Conservation (phyloP, 2,329 filamentous ascomycete genomes). For the Trichophaea hybrida region DNA sequence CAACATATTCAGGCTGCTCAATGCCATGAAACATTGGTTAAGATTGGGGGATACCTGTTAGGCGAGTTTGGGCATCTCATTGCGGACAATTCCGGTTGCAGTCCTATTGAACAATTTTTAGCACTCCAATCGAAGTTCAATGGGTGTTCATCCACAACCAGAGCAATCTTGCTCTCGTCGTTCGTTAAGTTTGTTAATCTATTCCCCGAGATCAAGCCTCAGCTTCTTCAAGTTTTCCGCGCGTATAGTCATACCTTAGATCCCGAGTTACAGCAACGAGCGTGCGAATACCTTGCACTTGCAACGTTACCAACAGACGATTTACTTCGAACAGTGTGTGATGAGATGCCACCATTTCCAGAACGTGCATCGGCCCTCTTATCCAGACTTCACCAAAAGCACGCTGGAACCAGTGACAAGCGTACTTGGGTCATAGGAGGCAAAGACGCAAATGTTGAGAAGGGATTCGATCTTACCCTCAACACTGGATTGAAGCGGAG, state of each 20-base stretch:
- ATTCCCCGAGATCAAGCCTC: slow-evolving; percentile 95
- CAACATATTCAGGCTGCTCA: slow-evolving; percentile 85
- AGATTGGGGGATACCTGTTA: slow-evolving; percentile 90
- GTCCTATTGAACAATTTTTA: slow-evolving; percentile 92
- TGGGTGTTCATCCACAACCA: slow-evolving; percentile 72
- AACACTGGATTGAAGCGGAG: slow-evolving; percentile 71
- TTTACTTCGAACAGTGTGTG: slow-evolving; percentile 79
- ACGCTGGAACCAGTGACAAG: slow-evolving; percentile 82
- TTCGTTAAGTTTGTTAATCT: slow-evolving; percentile 98
- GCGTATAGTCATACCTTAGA: slow-evolving; percentile 90
- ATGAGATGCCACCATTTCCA: slow-evolving; percentile 98
- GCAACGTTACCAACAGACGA: slow-evolving; percentile 80
- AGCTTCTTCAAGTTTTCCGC: slow-evolving; percentile 77
- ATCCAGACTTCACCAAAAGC: slow-evolving; percentile 86
- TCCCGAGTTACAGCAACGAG: slow-evolving; percentile 87
- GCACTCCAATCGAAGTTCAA: slow-evolving; percentile 82
- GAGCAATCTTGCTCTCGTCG: slow-evolving; percentile 85
- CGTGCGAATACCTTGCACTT: slow-evolving; percentile 83
- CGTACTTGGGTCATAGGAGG: slow-evolving; percentile 96
- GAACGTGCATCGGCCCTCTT: slow-evolving; percentile 84
- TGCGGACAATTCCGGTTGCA: slow-evolving; percentile 80
- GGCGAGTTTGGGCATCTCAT: slow-evolving; percentile 96
- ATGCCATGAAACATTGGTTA: slow-evolving; percentile 92
- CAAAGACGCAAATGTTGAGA: slow-evolving; percentile 78
- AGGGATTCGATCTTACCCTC: slow-evolving; percentile 67